These are phyloP conservation scores for Thecaphora thlaspeos DNA, from an alignment of 1,284 basidiomycete genomes.

Conservation along the genomic window DNA sequence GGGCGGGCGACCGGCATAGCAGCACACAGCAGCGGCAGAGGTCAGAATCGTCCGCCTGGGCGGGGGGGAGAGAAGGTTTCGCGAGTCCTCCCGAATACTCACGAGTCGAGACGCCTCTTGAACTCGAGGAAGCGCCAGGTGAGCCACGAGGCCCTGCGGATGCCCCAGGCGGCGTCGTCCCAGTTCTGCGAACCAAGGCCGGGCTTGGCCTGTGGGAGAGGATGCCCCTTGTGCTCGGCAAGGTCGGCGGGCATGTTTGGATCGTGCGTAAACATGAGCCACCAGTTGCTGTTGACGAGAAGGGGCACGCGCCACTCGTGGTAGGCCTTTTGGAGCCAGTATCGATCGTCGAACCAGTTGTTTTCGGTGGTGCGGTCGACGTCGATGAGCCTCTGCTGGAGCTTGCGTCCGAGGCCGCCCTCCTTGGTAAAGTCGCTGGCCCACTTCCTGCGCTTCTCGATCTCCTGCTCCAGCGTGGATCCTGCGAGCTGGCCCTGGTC, in stretches of 20 bases:
- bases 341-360: constrained; percentile 94
- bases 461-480: constrained; percentile 65
- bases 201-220: constrained; percentile 36
- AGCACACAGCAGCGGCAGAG: too few relatives aligned
- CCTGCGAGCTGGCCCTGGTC: constrained; percentile 63
- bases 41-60: too few relatives aligned
- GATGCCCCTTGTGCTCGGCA: constrained; percentile 46
- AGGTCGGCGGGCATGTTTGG: constrained; percentile 59
- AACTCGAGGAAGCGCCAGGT: constrained; percentile 75
- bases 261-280: constrained; percentile 75
- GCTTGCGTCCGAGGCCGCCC: constrained; percentile 68
- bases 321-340: constrained; percentile 88
- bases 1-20: too few relatives aligned
- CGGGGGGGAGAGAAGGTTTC: not conserved
- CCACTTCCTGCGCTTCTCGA: constrained; percentile 67
- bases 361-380: constrained; percentile 80
- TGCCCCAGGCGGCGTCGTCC: constrained; percentile 69
- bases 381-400: constrained; percentile 79
- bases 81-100: constrained; percentile 15
- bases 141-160: constrained; percentile 82
- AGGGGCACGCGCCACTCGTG: constrained; percentile 85
- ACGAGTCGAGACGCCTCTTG: constrained; percentile 70
- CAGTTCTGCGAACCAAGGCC: constrained; percentile 41
- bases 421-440: constrained; percentile 69
- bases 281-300: constrained; percentile 94